These are phyloP conservation scores for Sporormia fimetaria DNA, from an alignment of 495 filamentous ascomycete genomes.

Conservation along the genomic window DNA sequence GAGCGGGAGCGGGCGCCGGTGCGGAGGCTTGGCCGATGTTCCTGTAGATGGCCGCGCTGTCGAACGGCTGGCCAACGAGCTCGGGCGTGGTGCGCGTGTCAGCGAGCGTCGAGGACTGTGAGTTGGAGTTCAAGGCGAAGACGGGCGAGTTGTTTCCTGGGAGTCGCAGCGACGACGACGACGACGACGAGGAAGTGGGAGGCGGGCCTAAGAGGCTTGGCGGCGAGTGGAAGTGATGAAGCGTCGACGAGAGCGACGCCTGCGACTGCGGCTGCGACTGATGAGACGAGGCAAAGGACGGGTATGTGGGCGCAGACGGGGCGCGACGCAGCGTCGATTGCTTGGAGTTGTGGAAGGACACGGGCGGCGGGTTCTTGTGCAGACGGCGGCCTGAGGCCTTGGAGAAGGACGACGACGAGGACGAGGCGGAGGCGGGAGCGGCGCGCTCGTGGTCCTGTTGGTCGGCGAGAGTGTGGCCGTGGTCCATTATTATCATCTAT, in stretches of 20 bases:
- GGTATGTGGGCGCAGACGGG: constrained; percentile 19
- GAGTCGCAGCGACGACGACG: constrained; percentile 1
- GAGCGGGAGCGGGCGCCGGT: neutral
- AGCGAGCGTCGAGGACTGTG: neutral
- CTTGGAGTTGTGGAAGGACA: constrained; percentile 12
- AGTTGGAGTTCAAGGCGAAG: constrained; percentile 1
- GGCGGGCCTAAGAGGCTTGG: neutral
- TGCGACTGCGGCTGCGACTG: neutral
- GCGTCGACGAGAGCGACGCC: neutral
- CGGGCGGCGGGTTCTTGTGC: constrained; percentile 7
- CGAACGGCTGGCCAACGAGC: constrained; percentile 20
- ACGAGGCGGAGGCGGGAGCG: neutral
- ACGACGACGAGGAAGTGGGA: neutral
- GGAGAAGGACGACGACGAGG: too few species aligned
- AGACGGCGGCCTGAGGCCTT: too few species aligned
- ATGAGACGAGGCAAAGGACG: constrained; percentile 13
- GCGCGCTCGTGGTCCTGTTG: too few species aligned
- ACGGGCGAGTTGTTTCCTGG: neutral
- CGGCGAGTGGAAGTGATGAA: constrained; percentile 1
- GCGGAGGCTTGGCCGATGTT: constrained; percentile 10
- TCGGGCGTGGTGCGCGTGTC: constrained; percentile 17
- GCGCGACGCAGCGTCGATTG: constrained; percentile 8
- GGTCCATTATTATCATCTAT: too few species aligned
- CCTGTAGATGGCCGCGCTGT: constrained; percentile 12
- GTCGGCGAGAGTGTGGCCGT: too few species aligned